Base-by-base conservation (phyloP, 352 stramenopile genomes). In the Bremia lactucae region DNA sequence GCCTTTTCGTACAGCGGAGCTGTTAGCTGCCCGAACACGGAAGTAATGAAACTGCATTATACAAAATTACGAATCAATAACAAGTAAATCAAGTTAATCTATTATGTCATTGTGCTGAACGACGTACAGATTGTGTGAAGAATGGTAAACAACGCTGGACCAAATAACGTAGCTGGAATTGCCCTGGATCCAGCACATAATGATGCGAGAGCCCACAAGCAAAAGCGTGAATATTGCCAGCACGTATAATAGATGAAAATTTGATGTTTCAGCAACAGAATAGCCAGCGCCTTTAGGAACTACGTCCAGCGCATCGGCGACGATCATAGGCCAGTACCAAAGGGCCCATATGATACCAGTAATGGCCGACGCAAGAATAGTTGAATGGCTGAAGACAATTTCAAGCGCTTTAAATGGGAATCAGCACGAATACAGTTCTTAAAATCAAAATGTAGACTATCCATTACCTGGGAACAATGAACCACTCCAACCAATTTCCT, bases 111-210 rank as follows among this genome's bases (percentile, higher is more conserved):
- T 1, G 13, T 37, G 6, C 11, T 0, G 1, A 6, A 5, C 14
- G 15, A 72, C 75, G 66, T 88, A 92, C 75, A 92, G 68, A 24
- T 86, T 88, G 60, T 92, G 80, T 10, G 77, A 84, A 15, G 80
- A 65, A 50, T 90, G 80, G 58, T 92, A 92, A 29, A 92, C 58
- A 41, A 83, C 75, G 49, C 77, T 90, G 4, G 80, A 88, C 80
- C 80, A 92, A 59, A 92, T 90, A 48, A 88, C 70, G 57, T 87
- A 87, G 68, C 69, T 80, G 26, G 80, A 85, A 44, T 88, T 88
- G 61, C 80, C 80, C 53, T 92, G 80, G 47, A 92, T 90, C 80
- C 80, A 92, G 65, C 80, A 90, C 80, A 92, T 92, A 54, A 87
- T 92, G 61, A 92, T 87, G 33, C 80, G 80, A 18, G 80, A 86